Evolutionary conservation across 805 yeast species (phyloP), one percentile per base, ranked within the genome.

Genomic region (Metschnikowia shivogae): DNA sequence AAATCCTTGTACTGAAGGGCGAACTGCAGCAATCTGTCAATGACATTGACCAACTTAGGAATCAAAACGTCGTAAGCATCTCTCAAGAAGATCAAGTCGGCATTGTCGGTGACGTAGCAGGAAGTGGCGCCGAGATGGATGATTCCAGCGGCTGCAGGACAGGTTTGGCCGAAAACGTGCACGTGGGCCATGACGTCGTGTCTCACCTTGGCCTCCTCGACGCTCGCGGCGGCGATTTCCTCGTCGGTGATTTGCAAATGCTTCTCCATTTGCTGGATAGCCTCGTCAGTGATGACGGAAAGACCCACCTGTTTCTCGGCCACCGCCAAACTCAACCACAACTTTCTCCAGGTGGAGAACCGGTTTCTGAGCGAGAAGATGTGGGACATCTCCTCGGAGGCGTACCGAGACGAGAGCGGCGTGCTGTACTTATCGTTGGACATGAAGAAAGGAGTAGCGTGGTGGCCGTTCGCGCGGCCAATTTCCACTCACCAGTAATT

Each of bases 131-230:
- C 99, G 61, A 93, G 74, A 67, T 93, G 99, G 61, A 93, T 93
- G 67, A 93, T 92, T 56, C 98, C 98, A 31, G 98, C 92, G 30
- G 99, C 99, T 6, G 84, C 85, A 14, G 99, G 99, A 59, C 95
- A 87, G 12, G 87, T 81, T 58, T 83, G 77, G 55, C 99, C 99
- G 65, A 86, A 93, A 47, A 85, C 87, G 64, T 93, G 99, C 46
- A 93, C 99, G 59, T 93, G 99, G 45, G 98, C 96, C 99, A 93
- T 93, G 58, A 93, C 99, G 64, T 93, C 99, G 68, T 93, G 99
- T 74, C 99, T 86, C 47, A 93, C 98, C 65, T 86, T 89, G 43
- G 98, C 96, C 70, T 93, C 99, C 72, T 93, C 97, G 56, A 79
- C 81, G 47, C 90, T 73, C 36, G 99, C 98, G 46, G 75, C 86